Percentiles rank a stretch among this genome's conserved stretches.
phyloP scores from a whole-genome alignment of 1,284 basidiomycete genomes.

The Trichosporon coremiiforme region DNA sequence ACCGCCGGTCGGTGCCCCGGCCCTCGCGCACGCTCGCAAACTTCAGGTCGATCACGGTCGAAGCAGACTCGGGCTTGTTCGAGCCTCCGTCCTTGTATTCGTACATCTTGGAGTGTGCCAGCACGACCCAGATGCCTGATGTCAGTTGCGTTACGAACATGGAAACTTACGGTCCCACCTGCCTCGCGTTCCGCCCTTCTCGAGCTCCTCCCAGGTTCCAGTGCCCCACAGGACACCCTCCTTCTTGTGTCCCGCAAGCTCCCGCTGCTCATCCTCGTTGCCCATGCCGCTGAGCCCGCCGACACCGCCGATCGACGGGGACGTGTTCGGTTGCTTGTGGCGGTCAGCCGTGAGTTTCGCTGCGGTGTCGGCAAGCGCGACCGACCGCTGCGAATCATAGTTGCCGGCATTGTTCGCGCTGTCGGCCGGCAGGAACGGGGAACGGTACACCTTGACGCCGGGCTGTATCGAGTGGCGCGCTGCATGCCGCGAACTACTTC shows the following conservation, averaged over 20 bases:
- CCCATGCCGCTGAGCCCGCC: conserved; percentile 44
- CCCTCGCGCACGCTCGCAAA: conserved; percentile 57
- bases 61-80: conserved; percentile 42
- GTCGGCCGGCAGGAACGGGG: conserved; percentile 36
- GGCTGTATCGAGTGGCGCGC: conserved; percentile 38
- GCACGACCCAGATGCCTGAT: conserved; percentile 55
- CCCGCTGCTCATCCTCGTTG: conserved; percentile 50
- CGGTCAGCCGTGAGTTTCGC: conserved; percentile 25
- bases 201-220: conserved; percentile 54
- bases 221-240: conserved; percentile 56
- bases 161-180: conserved; percentile 55
- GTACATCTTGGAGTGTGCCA: conserved; percentile 55
- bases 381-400: conserved; percentile 14
- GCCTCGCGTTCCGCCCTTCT: conserved; percentile 40
- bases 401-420: background rate
- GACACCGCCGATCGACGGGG: conserved; percentile 39
- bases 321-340: conserved; percentile 21
- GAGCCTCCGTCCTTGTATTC: conserved; percentile 53
- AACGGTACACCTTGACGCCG: conserved; percentile 33
- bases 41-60: conserved; percentile 55
- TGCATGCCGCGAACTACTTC: background rate
- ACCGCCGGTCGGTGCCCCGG: conserved; percentile 54
- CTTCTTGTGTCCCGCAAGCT: conserved; percentile 52
- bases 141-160: background rate
- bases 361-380: conserved; percentile 27